Evolutionary conservation across 1,284 basidiomycete species (phyloP).

Genomic region (Melampsora americana): DNA sequence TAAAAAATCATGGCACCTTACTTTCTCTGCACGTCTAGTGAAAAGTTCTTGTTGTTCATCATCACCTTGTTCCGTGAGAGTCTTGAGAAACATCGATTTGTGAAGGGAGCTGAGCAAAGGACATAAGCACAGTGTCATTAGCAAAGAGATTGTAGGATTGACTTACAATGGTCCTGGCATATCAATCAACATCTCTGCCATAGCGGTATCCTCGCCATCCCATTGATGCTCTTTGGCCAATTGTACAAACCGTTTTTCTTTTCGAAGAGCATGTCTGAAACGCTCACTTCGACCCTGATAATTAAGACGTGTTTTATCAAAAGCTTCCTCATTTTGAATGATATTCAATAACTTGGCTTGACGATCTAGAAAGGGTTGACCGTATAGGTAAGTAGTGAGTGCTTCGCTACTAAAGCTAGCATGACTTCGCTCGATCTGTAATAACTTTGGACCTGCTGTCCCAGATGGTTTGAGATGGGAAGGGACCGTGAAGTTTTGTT

Average conservation of each 20-base stretch:
- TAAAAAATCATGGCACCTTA: slow-evolving; percentile 48
- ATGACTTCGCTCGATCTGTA: slow-evolving; percentile 50
- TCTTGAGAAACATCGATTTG: slow-evolving; percentile 52
- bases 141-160: not conserved
- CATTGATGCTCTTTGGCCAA: slow-evolving; percentile 52
- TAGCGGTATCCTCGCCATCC: slow-evolving; percentile 45
- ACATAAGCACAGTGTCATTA: not conserved
- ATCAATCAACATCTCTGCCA: slow-evolving; percentile 50
- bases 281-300: slow-evolving; percentile 51
- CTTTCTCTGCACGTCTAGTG: slow-evolving; percentile 49
- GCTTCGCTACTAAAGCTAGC: slow-evolving; percentile 50
- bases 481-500: slow-evolving; percentile 45
- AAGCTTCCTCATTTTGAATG: slow-evolving; percentile 49
- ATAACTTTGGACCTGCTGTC: slow-evolving; percentile 48
- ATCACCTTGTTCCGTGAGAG: slow-evolving; percentile 50
- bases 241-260: slow-evolving; percentile 54
- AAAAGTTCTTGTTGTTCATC: slow-evolving; percentile 51
- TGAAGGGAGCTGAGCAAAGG: slow-evolving; percentile 47
- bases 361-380: slow-evolving; percentile 49
- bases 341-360: slow-evolving; percentile 48
- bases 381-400: slow-evolving; percentile 51
- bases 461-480: slow-evolving; percentile 51
- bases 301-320: slow-evolving; percentile 50
- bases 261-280: slow-evolving; percentile 50
- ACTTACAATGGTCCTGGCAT: slow-evolving; percentile 49